Conservation (phyloP, 140 eudicot genomes). For the Oenanthe javanica region DNA sequence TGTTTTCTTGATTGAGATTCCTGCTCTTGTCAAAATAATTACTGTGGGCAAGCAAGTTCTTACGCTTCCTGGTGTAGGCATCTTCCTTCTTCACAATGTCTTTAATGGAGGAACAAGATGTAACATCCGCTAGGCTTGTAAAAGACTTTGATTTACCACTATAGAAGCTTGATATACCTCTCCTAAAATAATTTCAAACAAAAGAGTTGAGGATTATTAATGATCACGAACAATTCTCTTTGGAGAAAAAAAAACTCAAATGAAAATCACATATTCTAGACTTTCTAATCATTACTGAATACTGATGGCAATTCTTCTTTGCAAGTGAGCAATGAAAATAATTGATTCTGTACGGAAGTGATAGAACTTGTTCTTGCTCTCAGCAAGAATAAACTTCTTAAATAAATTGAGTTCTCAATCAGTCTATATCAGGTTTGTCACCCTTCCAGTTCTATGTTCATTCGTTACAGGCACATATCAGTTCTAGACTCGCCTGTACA, state of each 20-base stretch:
- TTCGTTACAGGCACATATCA: no score
- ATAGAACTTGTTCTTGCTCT: no score
- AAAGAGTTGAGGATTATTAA: not conserved
- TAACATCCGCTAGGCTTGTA: slow-evolving; percentile 63
- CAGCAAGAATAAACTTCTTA: not conserved
- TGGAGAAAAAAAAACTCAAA: not conserved
- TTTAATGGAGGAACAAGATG: slow-evolving; percentile 46
- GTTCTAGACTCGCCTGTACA: no score
- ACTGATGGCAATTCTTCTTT: not conserved
- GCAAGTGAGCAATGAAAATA: not conserved
- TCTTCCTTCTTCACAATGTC: slow-evolving; percentile 74
- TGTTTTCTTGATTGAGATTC: slow-evolving; percentile 8
- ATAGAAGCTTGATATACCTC: slow-evolving; percentile 75
- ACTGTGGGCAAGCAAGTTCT: slow-evolving; percentile 59
- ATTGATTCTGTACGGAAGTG: not conserved
- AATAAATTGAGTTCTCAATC: not conserved
- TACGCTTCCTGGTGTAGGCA: slow-evolving; percentile 83
- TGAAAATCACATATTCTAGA: not conserved
- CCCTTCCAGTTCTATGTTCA: no score
- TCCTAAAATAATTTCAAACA: slow-evolving; percentile 36
- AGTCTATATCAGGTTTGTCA: not conserved
- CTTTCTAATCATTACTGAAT: not conserved
- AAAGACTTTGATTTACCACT: slow-evolving; percentile 83
- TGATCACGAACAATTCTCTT: not conserved
- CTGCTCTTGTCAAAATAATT: slow-evolving; percentile 35